Conservation (phyloP, 2,329 filamentous ascomycete genomes). For the Penicillium sp. region DNA sequence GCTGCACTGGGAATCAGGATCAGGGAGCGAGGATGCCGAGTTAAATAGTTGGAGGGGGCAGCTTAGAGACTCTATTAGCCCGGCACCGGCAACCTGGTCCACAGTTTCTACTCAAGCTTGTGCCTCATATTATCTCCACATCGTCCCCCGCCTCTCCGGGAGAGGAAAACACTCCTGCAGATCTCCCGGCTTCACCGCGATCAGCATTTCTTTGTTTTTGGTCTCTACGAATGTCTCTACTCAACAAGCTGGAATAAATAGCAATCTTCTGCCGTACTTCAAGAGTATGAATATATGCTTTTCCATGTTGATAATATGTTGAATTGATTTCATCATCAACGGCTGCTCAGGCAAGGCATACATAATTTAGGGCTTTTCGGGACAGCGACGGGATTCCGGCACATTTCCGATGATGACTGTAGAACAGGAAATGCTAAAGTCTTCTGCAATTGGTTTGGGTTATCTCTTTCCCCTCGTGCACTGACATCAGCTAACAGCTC, state of each 20-base stretch:
- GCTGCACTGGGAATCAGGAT: neutral
- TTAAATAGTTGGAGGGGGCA: neutral
- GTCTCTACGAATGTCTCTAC: neutral
- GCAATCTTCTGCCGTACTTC: neutral
- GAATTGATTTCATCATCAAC: neutral
- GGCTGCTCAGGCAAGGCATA: neutral
- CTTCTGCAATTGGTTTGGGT: conserved; percentile 1
- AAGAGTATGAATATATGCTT: neutral
- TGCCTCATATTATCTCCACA: conserved; percentile 11
- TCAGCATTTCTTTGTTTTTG: neutral
- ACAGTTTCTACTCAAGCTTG: conserved; percentile 4
- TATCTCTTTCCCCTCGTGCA: conserved; percentile 6
- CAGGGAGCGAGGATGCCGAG: neutral
- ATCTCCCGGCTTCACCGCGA: neutral
- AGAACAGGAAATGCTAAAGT: neutral
- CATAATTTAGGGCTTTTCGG: conserved; percentile 10
- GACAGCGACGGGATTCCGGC: conserved; percentile 14
- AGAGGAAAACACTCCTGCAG: conserved; percentile 4
- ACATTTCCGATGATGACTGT: neutral
- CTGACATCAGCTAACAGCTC: neutral
- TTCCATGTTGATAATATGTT: neutral
- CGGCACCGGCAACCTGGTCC: neutral
- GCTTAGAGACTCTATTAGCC: neutral
- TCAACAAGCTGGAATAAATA: neutral
- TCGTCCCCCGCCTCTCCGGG: conserved; percentile 6